Percentiles rank a stretch among this genome's conserved stretches.
phyloP scores from a whole-genome alignment of 257 asterid genomes.

The Thymus quinquecostatus region DNA sequence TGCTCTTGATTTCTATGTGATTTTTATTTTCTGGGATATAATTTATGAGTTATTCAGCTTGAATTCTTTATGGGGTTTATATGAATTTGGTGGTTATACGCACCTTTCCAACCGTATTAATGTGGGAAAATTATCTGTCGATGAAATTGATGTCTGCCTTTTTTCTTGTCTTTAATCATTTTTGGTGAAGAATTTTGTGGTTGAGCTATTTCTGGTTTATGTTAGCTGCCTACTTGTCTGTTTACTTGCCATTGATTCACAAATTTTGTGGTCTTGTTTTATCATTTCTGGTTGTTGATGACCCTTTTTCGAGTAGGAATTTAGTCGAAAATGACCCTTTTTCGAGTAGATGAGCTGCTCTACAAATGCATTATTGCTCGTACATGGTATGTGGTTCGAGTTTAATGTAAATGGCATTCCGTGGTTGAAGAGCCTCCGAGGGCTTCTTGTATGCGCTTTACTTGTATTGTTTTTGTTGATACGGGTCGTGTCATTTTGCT shows the following conservation, averaged over 20 bases:
- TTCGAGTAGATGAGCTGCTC: background rate
- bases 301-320: background rate
- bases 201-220: conserved; percentile 14
- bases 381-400: background rate
- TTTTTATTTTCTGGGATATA: conserved; percentile 9
- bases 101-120: background rate
- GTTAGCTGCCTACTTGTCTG: background rate
- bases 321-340: background rate
- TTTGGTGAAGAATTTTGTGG: background rate
- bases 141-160: conserved; percentile 3
- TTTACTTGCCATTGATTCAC: background rate
- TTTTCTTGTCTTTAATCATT: background rate
- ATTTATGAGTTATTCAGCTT: background rate
- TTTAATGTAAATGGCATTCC: background rate
- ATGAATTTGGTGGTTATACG: conserved; percentile 18
- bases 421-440: background rate
- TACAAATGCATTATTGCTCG: background rate
- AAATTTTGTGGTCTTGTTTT: background rate
- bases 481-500: background rate
- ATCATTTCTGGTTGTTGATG: background rate
- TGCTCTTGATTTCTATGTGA: background rate
- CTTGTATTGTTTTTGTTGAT: background rate
- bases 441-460: background rate
- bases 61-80: background rate
- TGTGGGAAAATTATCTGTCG: background rate